Conservation (phyloP, 306 rosid species). For the Sesbania bispinosa region DNA sequence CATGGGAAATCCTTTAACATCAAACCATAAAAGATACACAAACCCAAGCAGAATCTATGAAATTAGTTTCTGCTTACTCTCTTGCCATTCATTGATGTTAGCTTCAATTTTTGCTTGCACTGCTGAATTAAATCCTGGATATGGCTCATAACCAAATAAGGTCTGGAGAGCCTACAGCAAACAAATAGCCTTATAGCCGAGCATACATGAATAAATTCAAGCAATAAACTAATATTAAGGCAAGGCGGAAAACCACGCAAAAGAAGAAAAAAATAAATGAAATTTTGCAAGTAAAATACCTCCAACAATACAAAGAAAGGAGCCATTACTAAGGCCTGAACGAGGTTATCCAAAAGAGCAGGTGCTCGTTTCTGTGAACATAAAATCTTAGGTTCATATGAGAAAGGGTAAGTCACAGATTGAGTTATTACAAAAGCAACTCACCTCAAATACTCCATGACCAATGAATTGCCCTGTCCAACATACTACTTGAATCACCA, state of each 20-base stretch:
- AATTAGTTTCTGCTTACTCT: constrained; percentile 41
- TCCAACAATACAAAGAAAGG: constrained; percentile 89
- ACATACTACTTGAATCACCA: constrained; percentile 66
- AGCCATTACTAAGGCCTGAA: constrained; percentile 81
- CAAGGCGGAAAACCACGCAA: background rate
- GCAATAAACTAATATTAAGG: background rate
- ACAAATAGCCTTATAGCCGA: background rate
- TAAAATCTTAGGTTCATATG: background rate
- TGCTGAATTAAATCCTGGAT: constrained; percentile 59
- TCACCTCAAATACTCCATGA: constrained; percentile 80
- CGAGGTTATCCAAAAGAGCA: constrained; percentile 75
- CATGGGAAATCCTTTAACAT: background rate
- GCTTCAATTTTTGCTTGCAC: constrained; percentile 56
- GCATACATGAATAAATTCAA: background rate
- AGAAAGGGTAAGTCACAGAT: background rate
- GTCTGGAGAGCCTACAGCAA: constrained; percentile 56
- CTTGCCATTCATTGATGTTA: constrained; percentile 52
- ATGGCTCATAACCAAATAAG: constrained; percentile 63
- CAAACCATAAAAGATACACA: background rate
- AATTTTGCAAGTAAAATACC: constrained; percentile 40
- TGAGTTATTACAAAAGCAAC: background rate
- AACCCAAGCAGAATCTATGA: constrained; percentile 35
- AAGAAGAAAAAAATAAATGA: background rate
- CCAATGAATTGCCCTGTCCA: constrained; percentile 84
- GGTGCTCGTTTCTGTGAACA: constrained; percentile 68